Evolutionary conservation across 345 rosid genomes (phyloP).

Genomic region (Eucalyptus caleyi): DNA sequence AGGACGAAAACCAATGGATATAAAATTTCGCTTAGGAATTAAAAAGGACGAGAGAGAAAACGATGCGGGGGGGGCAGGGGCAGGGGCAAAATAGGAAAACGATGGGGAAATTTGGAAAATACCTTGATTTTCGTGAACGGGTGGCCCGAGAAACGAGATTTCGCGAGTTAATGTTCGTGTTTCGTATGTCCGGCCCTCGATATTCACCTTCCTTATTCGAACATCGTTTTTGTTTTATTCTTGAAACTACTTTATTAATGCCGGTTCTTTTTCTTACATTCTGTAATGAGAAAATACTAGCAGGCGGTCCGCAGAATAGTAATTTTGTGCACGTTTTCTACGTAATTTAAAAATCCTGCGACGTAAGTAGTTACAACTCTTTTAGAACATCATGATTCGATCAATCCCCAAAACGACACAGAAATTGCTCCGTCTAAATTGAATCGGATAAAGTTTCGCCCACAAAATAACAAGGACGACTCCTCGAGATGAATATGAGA

Average conservation of each 20-base stretch:
- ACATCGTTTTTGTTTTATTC: not conserved
- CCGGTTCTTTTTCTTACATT: not conserved
- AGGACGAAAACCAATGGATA: not conserved
- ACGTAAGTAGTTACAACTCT: not conserved
- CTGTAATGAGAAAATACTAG: not conserved
- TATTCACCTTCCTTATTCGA: not conserved
- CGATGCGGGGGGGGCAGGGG: not conserved
- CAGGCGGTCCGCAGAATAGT: not conserved
- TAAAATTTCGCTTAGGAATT: not conserved
- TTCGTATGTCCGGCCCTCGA: not conserved
- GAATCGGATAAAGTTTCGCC: not conserved
- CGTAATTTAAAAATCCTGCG: not conserved
- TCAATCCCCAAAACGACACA: not conserved
- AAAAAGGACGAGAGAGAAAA: not conserved
- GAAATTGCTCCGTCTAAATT: not conserved
- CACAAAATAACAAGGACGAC: not conserved
- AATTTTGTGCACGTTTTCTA: not conserved
- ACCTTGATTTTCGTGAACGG: slow-evolving; percentile 40
- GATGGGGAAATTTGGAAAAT: not conserved
- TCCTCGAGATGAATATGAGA: not conserved
- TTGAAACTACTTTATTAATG: not conserved
- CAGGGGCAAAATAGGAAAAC: slow-evolving; percentile 10
- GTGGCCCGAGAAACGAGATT: slow-evolving; percentile 47
- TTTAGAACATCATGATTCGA: not conserved
- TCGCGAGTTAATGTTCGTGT: not conserved